Evolutionary conservation across 2,329 filamentous ascomycete genomes (phyloP).

Genomic region (Fusarium sp.): DNA sequence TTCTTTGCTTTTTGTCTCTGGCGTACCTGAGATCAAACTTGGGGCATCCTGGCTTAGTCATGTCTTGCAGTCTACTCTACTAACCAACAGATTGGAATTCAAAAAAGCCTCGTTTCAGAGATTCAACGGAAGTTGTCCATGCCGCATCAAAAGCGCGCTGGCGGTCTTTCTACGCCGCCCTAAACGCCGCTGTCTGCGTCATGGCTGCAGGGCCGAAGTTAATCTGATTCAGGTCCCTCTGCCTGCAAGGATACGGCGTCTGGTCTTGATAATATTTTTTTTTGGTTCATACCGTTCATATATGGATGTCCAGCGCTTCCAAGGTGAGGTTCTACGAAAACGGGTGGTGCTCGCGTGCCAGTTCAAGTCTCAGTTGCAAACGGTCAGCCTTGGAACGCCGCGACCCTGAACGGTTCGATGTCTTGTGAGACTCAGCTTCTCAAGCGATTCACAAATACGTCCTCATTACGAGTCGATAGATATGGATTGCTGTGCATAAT

Average conservation of each 20-base stretch:
- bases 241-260: slow-evolving; percentile 14
- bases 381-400: not conserved
- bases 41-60: slow-evolving; percentile 11
- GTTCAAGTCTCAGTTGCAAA: not conserved
- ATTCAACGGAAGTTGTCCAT: slow-evolving; percentile 28
- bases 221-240: slow-evolving; percentile 14
- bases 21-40: slow-evolving; percentile 1
- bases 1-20: slow-evolving; percentile 17
- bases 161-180: slow-evolving; percentile 23
- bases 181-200: slow-evolving; percentile 29
- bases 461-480: not conserved
- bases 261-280: not conserved
- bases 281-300: not conserved
- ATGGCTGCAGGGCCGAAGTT: slow-evolving; percentile 21
- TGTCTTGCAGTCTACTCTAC: slow-evolving; percentile 4
- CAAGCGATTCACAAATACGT: not conserved
- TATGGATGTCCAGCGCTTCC: not conserved
- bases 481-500: slow-evolving; percentile 4
- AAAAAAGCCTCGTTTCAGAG: slow-evolving; percentile 33
- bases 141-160: not conserved
- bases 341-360: slow-evolving; percentile 35
- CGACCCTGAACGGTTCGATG: not conserved
- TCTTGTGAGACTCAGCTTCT: not conserved
- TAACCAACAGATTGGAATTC: slow-evolving; percentile 31
- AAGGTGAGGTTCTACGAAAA: slow-evolving; percentile 3